These are phyloP conservation scores for Adenanthera pavonina DNA, from an alignment of 306 rosid genomes.

Conservation along the genomic window DNA sequence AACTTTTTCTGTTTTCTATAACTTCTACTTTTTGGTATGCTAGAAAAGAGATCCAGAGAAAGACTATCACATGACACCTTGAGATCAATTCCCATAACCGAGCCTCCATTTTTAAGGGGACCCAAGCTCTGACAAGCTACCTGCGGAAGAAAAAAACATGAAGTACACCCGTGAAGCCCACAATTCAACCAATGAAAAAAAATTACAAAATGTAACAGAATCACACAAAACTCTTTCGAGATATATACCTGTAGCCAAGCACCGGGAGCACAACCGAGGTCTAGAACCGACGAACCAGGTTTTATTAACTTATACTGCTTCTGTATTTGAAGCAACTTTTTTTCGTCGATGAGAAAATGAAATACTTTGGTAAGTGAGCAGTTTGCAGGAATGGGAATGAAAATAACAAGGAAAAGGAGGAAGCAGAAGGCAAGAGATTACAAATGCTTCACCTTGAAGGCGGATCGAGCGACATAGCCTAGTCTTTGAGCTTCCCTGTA, in stretches of 20 bases:
- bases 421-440: not conserved
- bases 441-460: constrained; percentile 59
- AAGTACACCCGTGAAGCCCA: not conserved
- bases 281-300: constrained; percentile 74
- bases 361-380: not conserved
- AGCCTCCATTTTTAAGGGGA: constrained; percentile 65
- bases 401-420: not conserved
- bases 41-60: not conserved
- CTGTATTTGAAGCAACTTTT: constrained; percentile 83
- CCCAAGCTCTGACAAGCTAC: constrained; percentile 96
- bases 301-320: constrained; percentile 70
- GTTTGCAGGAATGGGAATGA: not conserved
- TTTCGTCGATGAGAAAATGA: not conserved
- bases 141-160: constrained; percentile 28
- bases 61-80: constrained; percentile 49
- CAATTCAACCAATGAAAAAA: not conserved
- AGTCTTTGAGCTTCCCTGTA: constrained; percentile 97
- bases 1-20: not conserved
- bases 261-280: constrained; percentile 97
- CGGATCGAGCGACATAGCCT: constrained; percentile 94
- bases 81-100: constrained; percentile 80
- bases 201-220: not conserved
- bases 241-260: constrained; percentile 82
- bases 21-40: not conserved
- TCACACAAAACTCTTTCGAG: not conserved